Percentiles rank a stretch among this genome's conserved stretches.
phyloP scores from a whole-genome alignment of 1,139 yeast genomes.

The Hemisphaericaspora lyxosophila region DNA sequence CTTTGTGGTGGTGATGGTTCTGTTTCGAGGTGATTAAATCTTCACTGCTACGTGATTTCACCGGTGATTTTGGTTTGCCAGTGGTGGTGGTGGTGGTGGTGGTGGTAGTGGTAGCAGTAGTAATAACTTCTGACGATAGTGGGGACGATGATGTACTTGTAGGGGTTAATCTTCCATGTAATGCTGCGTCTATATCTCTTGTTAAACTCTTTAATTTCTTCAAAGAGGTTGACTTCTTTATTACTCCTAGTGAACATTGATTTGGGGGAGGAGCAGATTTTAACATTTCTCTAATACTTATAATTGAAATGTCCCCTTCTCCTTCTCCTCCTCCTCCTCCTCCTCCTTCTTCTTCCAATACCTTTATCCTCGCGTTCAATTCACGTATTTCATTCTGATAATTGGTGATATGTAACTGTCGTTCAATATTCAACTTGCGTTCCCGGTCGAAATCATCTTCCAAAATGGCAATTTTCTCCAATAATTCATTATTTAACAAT shows the following conservation, averaged over 20 bases:
- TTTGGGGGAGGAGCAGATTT: constrained; percentile 33
- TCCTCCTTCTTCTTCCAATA: constrained; percentile 5
- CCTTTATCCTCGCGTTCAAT: constrained; percentile 16
- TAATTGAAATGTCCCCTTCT: constrained; percentile 25
- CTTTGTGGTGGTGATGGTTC: too few relatives aligned
- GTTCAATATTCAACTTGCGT: constrained; percentile 29
- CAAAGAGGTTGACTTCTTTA: constrained; percentile 26
- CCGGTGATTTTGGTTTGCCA: not conserved
- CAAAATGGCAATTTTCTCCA: constrained; percentile 42
- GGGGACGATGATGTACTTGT: not conserved
- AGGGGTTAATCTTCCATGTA: constrained; percentile 1
- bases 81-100: not conserved
- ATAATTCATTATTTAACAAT: constrained; percentile 40
- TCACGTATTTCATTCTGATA: constrained; percentile 34
- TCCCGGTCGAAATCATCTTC: constrained; percentile 44
- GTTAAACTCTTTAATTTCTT: constrained; percentile 17
- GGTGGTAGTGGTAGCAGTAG: constrained; percentile 2
- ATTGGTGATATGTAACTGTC: constrained; percentile 35
- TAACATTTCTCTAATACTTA: constrained; percentile 33
- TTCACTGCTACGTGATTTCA: constrained; percentile 3
- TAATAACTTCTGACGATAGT: not conserved
- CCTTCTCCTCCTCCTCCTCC: not conserved
- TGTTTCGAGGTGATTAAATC: constrained; percentile 2
- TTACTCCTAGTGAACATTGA: constrained; percentile 3
- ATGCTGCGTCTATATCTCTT: constrained; percentile 12